Conservation (phyloP, 2,329 filamentous ascomycete genomes). For the Parastagonospora avenae region DNA sequence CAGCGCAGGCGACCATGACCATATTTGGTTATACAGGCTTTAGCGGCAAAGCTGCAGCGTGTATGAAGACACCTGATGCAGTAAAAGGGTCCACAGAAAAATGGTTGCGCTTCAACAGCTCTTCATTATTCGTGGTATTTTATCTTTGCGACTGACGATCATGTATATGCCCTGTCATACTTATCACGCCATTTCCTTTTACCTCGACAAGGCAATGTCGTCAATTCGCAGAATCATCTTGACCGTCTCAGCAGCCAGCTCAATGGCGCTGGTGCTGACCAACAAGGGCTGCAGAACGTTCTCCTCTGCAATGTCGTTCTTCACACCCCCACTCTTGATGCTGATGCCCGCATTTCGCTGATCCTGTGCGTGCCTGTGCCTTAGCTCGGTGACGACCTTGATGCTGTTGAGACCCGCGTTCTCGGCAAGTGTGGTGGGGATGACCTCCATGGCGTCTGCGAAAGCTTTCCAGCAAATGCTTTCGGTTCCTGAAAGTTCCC, state of each 20-base stretch:
- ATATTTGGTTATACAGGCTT: too few species aligned
- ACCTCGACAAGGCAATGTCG: conserved; percentile 62
- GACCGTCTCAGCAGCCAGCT: conserved; percentile 95
- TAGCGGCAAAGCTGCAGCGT: too few species aligned
- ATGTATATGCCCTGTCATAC: not conserved
- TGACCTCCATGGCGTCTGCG: conserved; percentile 94
- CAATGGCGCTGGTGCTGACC: conserved; percentile 96
- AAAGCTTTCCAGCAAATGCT: conserved; percentile 99
- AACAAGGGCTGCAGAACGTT: conserved; percentile 95
- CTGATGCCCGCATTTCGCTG: conserved; percentile 97
- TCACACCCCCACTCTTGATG: conserved; percentile 97
- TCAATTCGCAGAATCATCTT: conserved; percentile 86
- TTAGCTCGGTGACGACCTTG: conserved; percentile 95
- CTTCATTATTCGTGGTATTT: conserved; percentile 21
- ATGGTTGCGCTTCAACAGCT: conserved; percentile 2
- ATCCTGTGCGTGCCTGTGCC: conserved; percentile 91
- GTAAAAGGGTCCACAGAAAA: not conserved
- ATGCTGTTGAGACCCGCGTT: conserved; percentile 98
- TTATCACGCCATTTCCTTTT: conserved; percentile 10
- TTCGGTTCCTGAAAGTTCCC: conserved; percentile 86
- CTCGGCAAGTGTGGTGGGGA: conserved; percentile 94
- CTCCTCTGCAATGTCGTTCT: conserved; percentile 94
- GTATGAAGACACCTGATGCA: too few species aligned
- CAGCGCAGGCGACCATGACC: too few species aligned
- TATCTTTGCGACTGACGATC: conserved; percentile 4